A percentile compares a stretch with the other conserved stretches of the same genome.
Evolutionary conservation across 2,329 filamentous ascomycete genomes (phyloP).

Genomic region (Sphaceloma murrayae): DNA sequence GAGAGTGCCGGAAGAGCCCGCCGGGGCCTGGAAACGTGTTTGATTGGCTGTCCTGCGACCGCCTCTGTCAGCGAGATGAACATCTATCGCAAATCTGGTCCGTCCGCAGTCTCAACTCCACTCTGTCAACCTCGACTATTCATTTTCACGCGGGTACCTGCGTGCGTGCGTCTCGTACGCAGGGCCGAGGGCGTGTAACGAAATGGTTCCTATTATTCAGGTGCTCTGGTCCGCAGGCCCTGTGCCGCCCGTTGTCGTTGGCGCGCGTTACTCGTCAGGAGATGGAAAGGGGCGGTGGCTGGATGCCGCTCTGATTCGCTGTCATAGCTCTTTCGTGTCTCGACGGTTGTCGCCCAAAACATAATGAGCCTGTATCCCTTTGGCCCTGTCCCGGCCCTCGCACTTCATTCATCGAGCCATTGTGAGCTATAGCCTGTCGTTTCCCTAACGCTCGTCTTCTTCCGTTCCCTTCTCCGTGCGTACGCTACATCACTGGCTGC

Average conservation of each 20-base stretch:
- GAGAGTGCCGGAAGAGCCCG: constrained; percentile 2
- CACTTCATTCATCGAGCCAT: too few species aligned
- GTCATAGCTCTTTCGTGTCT: background rate
- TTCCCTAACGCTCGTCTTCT: constrained; percentile 13
- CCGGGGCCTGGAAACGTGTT: constrained; percentile 6
- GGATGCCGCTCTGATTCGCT: constrained; percentile 7
- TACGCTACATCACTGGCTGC: constrained; percentile 2
- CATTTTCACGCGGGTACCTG: too few species aligned
- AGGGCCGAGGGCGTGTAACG: too few species aligned
- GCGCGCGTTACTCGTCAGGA: constrained; percentile 12
- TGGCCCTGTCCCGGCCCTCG: background rate
- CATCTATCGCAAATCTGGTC: background rate
- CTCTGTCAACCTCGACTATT: constrained; percentile 3
- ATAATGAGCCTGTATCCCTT: constrained; percentile 15
- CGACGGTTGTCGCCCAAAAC: background rate
- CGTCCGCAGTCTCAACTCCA: constrained; percentile 9
- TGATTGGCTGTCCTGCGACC: constrained; percentile 2
- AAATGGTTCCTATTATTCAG: too few species aligned
- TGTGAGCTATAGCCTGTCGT: constrained; percentile 14
- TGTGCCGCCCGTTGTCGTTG: too few species aligned
- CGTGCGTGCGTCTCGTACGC: too few species aligned
- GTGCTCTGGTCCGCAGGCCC: too few species aligned
- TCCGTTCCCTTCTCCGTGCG: constrained; percentile 5
- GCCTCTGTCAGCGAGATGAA: constrained; percentile 9
- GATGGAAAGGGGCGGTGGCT: constrained; percentile 12